A percentile compares a stretch with the other conserved stretches of the same genome.
phyloP scores from a whole-genome alignment of 148 eudicot species.

The Heliamphora exappendiculata region DNA sequence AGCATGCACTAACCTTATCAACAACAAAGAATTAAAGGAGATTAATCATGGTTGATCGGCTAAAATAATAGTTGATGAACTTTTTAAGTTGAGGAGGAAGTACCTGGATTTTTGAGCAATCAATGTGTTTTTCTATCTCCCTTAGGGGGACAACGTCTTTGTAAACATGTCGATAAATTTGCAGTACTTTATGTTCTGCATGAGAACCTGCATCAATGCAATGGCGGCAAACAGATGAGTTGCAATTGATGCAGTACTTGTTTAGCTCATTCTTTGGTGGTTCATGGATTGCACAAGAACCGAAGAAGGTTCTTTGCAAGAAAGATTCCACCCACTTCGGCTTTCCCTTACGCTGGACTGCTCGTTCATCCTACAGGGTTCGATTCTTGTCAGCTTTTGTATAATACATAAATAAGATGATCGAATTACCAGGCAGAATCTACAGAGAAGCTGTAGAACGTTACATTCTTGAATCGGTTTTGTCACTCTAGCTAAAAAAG shows the following conservation, averaged over 20 bases:
- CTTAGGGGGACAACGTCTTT: constrained; percentile 42
- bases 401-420: neutral
- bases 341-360: neutral
- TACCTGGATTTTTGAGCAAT: constrained; percentile 55
- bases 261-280: constrained; percentile 36
- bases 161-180: constrained; percentile 49
- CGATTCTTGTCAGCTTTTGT: neutral
- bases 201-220: constrained; percentile 35
- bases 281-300: constrained; percentile 31
- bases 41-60: neutral
- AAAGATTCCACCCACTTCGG: constrained; percentile 43
- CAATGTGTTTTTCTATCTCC: constrained; percentile 34
- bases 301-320: constrained; percentile 31
- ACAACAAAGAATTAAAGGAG: neutral
- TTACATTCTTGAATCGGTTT: neutral
- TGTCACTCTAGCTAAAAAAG: neutral
- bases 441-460: neutral
- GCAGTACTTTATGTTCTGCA: constrained; percentile 27
- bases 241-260: constrained; percentile 46
- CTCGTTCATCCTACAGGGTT: neutral
- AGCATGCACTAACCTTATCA: neutral
- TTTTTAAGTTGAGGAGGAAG: neutral
- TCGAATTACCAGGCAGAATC: neutral
- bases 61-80: neutral
- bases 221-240: constrained; percentile 28